Evolutionary conservation across 345 rosid species (phyloP), one percentile per base, ranked within the genome.

Genomic region (Salix viminalis): DNA sequence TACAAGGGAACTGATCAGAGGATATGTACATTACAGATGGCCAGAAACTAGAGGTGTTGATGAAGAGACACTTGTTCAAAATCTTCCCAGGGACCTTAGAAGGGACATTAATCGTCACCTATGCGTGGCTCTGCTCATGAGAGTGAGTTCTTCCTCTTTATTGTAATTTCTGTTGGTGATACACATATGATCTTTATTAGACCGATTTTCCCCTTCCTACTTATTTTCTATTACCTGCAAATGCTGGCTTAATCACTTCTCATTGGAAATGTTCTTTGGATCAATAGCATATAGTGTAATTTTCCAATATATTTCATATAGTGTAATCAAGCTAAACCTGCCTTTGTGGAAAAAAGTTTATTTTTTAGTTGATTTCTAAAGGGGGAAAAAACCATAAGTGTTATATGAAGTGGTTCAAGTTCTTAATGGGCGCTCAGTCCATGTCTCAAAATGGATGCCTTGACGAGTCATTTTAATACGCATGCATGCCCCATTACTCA

Each of bases 41-140:
- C 93, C 88, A 78, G 92, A 94, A 84, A 92, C 93, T 16, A 84
- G 94, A 88, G 97, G 94, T 2, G 93, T 91, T 44, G 91, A 92
- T 15, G 98, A 88, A 79, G 92, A 91, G 67, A 83, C 79, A 66
- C 88, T 94, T 67, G 85, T 92, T 7, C 23, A 83, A 21, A 86
- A 88, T 80, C 94, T 94, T 67, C 98, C 97, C 30, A 94, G 87
- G 80, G 92, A 89, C 79, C 91, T 92, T 36, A 83, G 92, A 82
- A 89, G 97, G 41, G 98, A 94, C 86, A 92, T 94, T 67, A 92
- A 89, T 71, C 91, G 91, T 50, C 97, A 94, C 86, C 92, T 92
- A 65, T 92, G 97, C 84, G 82, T 89, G 80, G 91, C 87, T 78
- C 81, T 91, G 65, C 89, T 94, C 72, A 88, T 78, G 90, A 85